Evolutionary conservation across 2,329 filamentous ascomycete species (phyloP).

Genomic region (Graphiopsis chlorocephala): DNA sequence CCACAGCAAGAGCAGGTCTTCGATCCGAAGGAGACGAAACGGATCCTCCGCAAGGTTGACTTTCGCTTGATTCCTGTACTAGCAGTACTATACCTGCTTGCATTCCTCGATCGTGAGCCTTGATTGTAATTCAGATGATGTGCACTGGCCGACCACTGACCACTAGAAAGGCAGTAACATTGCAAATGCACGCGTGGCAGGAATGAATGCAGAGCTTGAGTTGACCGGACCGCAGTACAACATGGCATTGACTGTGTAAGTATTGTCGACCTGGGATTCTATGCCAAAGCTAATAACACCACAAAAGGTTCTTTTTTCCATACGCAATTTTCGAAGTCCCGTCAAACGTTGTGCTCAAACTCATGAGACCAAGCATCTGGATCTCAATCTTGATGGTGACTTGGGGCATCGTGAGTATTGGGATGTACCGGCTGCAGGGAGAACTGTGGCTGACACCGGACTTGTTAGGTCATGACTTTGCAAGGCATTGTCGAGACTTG

Average conservation of each 20-base stretch:
- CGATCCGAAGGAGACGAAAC: constrained; percentile 36
- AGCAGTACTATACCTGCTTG: constrained; percentile 40
- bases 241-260: constrained; percentile 33
- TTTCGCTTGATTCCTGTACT: constrained; percentile 49
- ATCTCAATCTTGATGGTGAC: constrained; percentile 31
- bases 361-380: constrained; percentile 41
- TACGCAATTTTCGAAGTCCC: constrained; percentile 47
- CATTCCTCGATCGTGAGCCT: constrained; percentile 43
- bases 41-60: constrained; percentile 50
- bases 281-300: background rate
- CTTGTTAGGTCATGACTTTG: constrained; percentile 31
- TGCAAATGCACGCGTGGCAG: constrained; percentile 37
- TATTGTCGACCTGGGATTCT: background rate
- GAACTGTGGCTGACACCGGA: constrained; percentile 43
- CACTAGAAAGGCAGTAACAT: background rate
- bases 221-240: constrained; percentile 23
- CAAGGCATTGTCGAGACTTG: constrained; percentile 33
- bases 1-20: constrained; percentile 1
- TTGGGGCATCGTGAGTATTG: constrained; percentile 31
- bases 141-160: background rate
- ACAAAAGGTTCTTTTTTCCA: constrained; percentile 38
- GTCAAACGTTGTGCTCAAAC: constrained; percentile 43
- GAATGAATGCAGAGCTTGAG: constrained; percentile 30
- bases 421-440: constrained; percentile 46
- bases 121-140: background rate